A percentile compares a stretch with the other conserved stretches of the same genome.
Conservation (phyloP, 768 basidiomycete species). For the Lactifluus piperatus region DNA sequence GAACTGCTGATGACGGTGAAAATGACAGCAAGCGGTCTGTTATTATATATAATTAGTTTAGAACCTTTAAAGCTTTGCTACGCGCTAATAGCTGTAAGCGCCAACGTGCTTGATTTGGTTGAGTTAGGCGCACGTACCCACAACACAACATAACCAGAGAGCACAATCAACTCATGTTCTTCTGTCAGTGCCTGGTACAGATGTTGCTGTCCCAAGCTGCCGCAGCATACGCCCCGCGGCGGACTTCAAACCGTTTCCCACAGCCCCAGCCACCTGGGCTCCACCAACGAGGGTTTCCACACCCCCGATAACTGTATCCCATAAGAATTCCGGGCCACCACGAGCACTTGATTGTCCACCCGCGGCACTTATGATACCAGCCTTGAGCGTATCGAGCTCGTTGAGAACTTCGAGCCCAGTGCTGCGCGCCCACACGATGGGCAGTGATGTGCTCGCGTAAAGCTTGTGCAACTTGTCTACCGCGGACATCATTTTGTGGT, state of each 20-base stretch:
- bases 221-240: conserved; percentile 27
- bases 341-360: conserved; percentile 33
- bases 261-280: conserved; percentile 26
- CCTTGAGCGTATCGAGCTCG: conserved; percentile 77
- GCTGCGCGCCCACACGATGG: conserved; percentile 80
- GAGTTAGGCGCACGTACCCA: too few relatives aligned
- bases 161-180: background rate
- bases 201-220: conserved; percentile 20
- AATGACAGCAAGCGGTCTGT: too few relatives aligned
- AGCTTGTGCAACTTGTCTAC: conserved; percentile 88
- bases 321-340: conserved; percentile 15
- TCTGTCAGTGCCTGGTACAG: background rate
- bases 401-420: conserved; percentile 87
- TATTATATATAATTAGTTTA: too few relatives aligned
- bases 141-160: too few relatives aligned
- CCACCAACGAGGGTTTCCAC: conserved; percentile 37
- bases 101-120: too few relatives aligned
- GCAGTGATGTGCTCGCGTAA: conserved; percentile 57
- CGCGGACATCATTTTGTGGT: conserved; percentile 77
- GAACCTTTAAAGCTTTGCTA: too few relatives aligned
- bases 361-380: conserved; percentile 73
- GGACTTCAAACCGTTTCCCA: conserved; percentile 24
- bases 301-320: conserved; percentile 32
- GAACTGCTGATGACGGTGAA: too few relatives aligned
- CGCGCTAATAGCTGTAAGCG: too few relatives aligned